Conservation (phyloP, 225 moss, liverwort and hornwort species). For the Climacium dendroides region DNA sequence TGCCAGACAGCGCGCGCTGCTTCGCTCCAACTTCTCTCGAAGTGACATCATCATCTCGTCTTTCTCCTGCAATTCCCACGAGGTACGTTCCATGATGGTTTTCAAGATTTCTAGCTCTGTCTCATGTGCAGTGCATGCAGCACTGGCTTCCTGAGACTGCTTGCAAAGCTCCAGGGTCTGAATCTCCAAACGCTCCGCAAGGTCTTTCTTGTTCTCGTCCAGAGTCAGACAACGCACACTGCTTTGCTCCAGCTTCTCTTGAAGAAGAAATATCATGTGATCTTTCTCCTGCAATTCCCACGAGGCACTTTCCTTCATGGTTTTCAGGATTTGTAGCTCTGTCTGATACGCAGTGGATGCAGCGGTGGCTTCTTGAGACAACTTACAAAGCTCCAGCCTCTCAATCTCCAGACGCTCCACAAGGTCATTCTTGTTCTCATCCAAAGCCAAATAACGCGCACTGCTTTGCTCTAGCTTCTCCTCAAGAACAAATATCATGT, state of each 20-base stretch:
- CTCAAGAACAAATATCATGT: background rate
- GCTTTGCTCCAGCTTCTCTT: background rate
- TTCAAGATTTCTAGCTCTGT: background rate
- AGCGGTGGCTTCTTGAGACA: background rate
- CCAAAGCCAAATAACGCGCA: background rate
- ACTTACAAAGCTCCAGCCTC: background rate
- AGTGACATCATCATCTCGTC: background rate
- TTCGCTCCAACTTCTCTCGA: background rate
- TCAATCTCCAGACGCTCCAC: background rate
- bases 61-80: background rate
- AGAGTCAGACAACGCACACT: too few species aligned
- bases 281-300: background rate
- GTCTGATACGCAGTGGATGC: background rate
- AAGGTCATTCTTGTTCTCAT: background rate
- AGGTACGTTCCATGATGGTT: background rate
- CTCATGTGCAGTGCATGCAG: background rate
- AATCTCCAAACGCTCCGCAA: background rate
- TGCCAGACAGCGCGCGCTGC: background rate
- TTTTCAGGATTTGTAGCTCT: background rate
- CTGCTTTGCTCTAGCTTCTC: slow-evolving; percentile 4
- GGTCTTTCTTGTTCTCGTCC: too few species aligned
- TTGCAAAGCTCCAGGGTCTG: background rate
- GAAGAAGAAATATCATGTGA: background rate
- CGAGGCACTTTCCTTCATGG: background rate
- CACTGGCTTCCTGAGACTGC: background rate